These are phyloP conservation scores for Viola pubescens DNA, from an alignment of 441 rosid genomes.

Conservation along the genomic window DNA sequence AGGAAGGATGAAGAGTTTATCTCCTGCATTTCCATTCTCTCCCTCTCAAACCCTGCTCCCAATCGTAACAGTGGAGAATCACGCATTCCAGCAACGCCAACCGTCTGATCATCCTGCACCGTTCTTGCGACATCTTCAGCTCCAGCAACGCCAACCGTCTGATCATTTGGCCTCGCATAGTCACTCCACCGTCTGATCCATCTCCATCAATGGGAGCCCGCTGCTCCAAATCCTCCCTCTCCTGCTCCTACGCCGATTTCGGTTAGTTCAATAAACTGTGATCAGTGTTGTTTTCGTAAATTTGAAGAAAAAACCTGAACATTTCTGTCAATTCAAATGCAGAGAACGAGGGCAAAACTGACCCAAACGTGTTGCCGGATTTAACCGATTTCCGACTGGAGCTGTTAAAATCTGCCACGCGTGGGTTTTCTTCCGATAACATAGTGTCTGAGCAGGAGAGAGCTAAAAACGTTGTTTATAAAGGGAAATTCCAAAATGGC, in stretches of 20 bases:
- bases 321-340: slow-evolving; percentile 1
- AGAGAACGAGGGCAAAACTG: slow-evolving; percentile 53
- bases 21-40: too few species aligned
- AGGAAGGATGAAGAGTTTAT: too few species aligned
- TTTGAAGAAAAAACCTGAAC: not conserved
- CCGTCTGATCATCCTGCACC: slow-evolving; percentile 16
- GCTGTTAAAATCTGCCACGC: slow-evolving; percentile 67
- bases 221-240: slow-evolving; percentile 82
- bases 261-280: slow-evolving; percentile 41
- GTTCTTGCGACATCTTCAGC: not conserved
- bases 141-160: slow-evolving; percentile 14
- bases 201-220: slow-evolving; percentile 63
- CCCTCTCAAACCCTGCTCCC: too few species aligned
- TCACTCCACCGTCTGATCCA: slow-evolving; percentile 11
- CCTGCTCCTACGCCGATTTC: slow-evolving; percentile 78
- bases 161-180: slow-evolving; percentile 13
- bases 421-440: slow-evolving; percentile 66
- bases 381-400: slow-evolving; percentile 69
- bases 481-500: too few species aligned
- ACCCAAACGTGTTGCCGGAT: slow-evolving; percentile 32
- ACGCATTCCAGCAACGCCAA: slow-evolving; percentile 7
- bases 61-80: too few species aligned
- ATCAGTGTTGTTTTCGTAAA: not conserved
- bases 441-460: slow-evolving; percentile 93
- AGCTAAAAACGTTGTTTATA: slow-evolving; percentile 9